These are phyloP conservation scores for Phytophthora cactorum DNA, from an alignment of 352 stramenopile genomes.

Conservation along the genomic window DNA sequence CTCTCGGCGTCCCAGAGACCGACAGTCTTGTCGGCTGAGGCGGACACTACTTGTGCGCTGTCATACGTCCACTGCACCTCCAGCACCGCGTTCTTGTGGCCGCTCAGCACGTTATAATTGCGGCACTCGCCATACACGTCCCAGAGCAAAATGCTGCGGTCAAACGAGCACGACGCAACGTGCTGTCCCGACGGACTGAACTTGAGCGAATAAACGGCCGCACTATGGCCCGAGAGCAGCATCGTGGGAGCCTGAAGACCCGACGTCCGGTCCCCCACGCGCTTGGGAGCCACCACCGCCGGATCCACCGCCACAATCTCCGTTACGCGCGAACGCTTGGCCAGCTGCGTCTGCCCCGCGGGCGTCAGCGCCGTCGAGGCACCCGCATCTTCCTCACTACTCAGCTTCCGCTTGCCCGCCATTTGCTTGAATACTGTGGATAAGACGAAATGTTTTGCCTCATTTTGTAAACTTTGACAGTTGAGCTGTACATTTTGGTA, in stretches of 20 bases:
- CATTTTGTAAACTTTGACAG: no score
- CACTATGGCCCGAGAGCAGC: conserved; percentile 80
- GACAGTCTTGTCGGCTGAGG: conserved; percentile 93
- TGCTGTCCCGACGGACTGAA: conserved; percentile 81
- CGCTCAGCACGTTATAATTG: conserved; percentile 94
- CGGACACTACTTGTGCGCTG: conserved; percentile 86
- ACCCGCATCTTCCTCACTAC: conserved; percentile 23
- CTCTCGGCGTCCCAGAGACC: conserved; percentile 89
- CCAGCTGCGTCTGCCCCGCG: conserved; percentile 40
- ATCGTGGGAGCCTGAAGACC: conserved; percentile 74
- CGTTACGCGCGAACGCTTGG: conserved; percentile 71
- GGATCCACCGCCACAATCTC: conserved; percentile 78
- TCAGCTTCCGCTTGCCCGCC: conserved; percentile 36
- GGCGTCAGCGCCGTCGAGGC: conserved; percentile 37
- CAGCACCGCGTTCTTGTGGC: conserved; percentile 96
- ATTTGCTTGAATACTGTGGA: conserved; percentile 11
- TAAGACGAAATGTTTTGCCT: no score
- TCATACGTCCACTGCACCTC: conserved; percentile 94
- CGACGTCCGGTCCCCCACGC: conserved; percentile 66
- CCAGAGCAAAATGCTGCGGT: conserved; percentile 88
- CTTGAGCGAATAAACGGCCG: conserved; percentile 80
- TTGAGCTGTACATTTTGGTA: no score
- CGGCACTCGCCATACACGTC: conserved; percentile 90
- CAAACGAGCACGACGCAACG: conserved; percentile 74
- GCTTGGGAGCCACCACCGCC: conserved; percentile 61